Percentiles rank a stretch among this genome's conserved stretches.
Conservation (phyloP, 306 rosid species). For the Trifolium dubium region DNA sequence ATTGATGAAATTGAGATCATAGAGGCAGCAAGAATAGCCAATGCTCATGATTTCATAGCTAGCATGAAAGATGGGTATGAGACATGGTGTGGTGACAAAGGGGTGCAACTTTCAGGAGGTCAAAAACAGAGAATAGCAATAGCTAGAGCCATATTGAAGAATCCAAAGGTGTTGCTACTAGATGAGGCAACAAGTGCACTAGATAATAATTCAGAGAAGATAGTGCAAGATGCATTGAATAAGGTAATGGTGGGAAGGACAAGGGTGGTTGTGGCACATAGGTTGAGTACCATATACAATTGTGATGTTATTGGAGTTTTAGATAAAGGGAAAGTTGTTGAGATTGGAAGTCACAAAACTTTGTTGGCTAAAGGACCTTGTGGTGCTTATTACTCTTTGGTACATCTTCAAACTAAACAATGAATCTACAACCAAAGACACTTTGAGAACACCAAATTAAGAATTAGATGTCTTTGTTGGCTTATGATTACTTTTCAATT, state of each 20-base stretch:
- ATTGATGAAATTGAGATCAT: conserved; percentile 49
- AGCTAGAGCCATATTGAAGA: conserved; percentile 58
- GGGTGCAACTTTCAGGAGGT: conserved; percentile 61
- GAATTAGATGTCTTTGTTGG: not conserved
- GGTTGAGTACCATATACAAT: conserved; percentile 58
- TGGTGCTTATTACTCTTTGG: conserved; percentile 57
- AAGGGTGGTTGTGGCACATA: conserved; percentile 60
- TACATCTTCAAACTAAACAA: conserved; percentile 36
- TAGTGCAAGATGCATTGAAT: conserved; percentile 54
- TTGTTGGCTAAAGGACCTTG: conserved; percentile 51
- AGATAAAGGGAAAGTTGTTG: conserved; percentile 57
- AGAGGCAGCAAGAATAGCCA: conserved; percentile 57
- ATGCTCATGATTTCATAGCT: conserved; percentile 56
- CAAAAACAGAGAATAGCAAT: conserved; percentile 68
- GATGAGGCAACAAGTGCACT: conserved; percentile 74
- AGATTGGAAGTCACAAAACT: conserved; percentile 51
- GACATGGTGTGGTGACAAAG: conserved; percentile 55
- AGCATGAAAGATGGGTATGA: conserved; percentile 52
- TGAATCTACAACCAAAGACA: conserved; percentile 8
- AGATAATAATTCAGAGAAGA: conserved; percentile 52
- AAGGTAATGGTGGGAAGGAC: conserved; percentile 56
- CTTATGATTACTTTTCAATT: conserved; percentile 1
- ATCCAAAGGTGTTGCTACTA: conserved; percentile 50
- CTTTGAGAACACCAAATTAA: not conserved
- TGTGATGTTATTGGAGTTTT: conserved; percentile 50